Conservation (phyloP, 257 asterid species). For the Fraxinus quadrangulata region DNA sequence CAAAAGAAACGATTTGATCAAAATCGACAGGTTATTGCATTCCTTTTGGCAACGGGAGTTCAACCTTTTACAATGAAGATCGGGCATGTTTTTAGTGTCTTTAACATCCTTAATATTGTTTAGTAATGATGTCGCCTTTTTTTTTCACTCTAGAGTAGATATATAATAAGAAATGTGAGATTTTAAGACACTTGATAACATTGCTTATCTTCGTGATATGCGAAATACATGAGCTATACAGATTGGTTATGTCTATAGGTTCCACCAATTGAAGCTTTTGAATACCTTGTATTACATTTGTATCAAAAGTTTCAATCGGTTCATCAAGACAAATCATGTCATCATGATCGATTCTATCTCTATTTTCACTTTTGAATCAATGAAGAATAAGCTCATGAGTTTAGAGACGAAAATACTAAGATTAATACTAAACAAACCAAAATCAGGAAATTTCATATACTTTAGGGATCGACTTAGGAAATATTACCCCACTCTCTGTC, state of each 20-base stretch:
- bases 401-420: background rate
- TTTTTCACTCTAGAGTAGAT: too few species aligned
- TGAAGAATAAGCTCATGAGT: too few species aligned
- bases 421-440: background rate
- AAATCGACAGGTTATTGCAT: conserved; percentile 33
- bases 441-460: background rate
- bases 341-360: background rate
- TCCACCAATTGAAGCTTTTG: too few species aligned
- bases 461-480: background rate
- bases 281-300: too few species aligned
- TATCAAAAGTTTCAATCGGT: too few species aligned
- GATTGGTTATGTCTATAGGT: too few species aligned
- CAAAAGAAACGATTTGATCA: background rate
- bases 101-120: background rate
- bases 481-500: too few species aligned
- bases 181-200: background rate
- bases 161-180: too few species aligned
- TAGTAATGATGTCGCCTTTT: too few species aligned
- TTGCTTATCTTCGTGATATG: background rate
- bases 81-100: too few species aligned
- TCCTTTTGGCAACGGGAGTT: conserved; percentile 62
- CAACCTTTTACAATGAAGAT: background rate
- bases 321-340: too few species aligned
- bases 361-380: background rate
- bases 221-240: too few species aligned